Evolutionary conservation across 2,329 filamentous ascomycete species (phyloP).

Genomic region (Graphium sp.): DNA sequence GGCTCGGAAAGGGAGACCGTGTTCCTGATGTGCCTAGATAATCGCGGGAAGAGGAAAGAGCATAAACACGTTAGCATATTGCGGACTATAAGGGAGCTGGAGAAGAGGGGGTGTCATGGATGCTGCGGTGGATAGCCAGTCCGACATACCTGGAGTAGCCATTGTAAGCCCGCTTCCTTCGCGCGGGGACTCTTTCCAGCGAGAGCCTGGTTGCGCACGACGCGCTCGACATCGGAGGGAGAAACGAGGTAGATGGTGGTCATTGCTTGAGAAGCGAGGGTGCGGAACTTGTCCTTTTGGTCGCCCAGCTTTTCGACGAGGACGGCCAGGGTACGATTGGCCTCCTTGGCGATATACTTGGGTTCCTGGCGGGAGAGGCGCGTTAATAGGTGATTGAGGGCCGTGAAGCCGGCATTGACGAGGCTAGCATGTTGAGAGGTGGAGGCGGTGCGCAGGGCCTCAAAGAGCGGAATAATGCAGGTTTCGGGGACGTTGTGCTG

Average conservation of each 20-base stretch:
- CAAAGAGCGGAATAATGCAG: conserved; percentile 58
- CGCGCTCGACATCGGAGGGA: conserved; percentile 59
- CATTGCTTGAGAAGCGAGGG: conserved; percentile 58
- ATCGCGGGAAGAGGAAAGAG: neutral
- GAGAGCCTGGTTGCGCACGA: conserved; percentile 64
- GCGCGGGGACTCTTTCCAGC: conserved; percentile 65
- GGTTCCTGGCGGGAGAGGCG: conserved; percentile 74
- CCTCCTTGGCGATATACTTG: conserved; percentile 53
- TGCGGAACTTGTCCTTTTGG: conserved; percentile 68
- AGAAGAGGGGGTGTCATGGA: too few species aligned
- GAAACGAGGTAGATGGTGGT: conserved; percentile 59
- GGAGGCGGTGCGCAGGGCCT: conserved; percentile 62
- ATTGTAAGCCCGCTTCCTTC: conserved; percentile 72
- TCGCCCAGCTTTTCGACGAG: conserved; percentile 79
- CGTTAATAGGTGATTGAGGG: conserved; percentile 74
- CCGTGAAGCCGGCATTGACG: conserved; percentile 71
- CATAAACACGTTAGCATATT: conserved; percentile 9
- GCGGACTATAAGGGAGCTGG: too few species aligned
- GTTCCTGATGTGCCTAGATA: conserved; percentile 64
- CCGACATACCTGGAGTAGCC: conserved; percentile 55
- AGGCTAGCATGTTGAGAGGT: conserved; percentile 61
- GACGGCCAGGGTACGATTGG: conserved; percentile 52
- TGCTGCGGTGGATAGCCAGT: too few species aligned
- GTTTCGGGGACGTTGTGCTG: conserved; percentile 75
- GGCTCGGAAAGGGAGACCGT: conserved; percentile 61